Percentiles rank a stretch among this genome's conserved stretches.
These are phyloP conservation scores for Juncus inflexus DNA, from an alignment of 176 grass and related monocot genomes.

Conservation along the genomic window DNA sequence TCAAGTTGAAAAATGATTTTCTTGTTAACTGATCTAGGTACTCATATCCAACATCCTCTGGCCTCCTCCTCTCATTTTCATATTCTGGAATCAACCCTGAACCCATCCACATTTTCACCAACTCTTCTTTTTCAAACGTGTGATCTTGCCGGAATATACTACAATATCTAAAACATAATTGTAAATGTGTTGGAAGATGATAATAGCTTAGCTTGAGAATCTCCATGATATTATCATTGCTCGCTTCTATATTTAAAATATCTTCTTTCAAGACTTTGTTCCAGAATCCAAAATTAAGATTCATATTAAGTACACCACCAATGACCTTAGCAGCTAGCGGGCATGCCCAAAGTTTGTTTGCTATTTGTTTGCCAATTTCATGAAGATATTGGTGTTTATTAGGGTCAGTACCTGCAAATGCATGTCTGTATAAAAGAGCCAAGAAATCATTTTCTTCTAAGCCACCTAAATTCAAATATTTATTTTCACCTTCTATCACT, in stretches of 20 bases:
- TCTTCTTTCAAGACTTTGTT: conserved; percentile 25
- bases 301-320: conserved; percentile 21
- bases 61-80: not conserved
- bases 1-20: conserved; percentile 21
- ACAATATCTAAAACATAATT: conserved; percentile 37
- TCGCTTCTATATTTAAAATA: conserved; percentile 12
- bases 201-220: conserved; percentile 34
- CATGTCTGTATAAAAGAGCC: conserved; percentile 32
- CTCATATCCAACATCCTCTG: conserved; percentile 18
- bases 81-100: not conserved
- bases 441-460: conserved; percentile 30
- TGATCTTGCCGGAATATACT: conserved; percentile 49
- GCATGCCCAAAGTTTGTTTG: conserved; percentile 32
- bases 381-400: conserved; percentile 12
- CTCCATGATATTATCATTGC: conserved; percentile 16
- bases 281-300: conserved; percentile 21
- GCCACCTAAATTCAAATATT: conserved; percentile 28
- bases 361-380: conserved; percentile 39
- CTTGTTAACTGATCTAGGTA: conserved; percentile 10
- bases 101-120: conserved; percentile 38
- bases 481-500: conserved; percentile 8
- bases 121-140: conserved; percentile 31
- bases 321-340: conserved; percentile 37
- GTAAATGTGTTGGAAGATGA: conserved; percentile 22
- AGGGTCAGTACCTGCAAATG: conserved; percentile 25